A percentile compares a stretch with the other conserved stretches of the same genome.
Conservation (phyloP, 2,329 filamentous ascomycete genomes). For the Penicillium frequentans region DNA sequence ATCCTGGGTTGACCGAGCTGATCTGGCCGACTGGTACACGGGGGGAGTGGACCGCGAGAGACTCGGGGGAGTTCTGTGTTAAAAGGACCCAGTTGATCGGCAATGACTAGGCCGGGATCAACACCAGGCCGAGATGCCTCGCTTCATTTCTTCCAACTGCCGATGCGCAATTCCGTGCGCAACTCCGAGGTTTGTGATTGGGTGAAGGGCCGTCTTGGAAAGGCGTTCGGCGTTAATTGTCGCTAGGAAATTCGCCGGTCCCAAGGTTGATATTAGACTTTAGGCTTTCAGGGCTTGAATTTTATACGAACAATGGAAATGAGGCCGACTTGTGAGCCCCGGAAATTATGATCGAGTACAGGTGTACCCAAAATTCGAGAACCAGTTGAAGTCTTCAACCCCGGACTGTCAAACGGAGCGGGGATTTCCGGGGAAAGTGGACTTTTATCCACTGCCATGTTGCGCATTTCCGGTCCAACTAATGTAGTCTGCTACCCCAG, state of each 20-base stretch:
- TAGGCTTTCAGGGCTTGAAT: background rate
- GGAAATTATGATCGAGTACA: background rate
- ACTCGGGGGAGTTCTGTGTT: background rate
- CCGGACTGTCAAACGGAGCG: background rate
- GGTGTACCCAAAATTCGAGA: background rate
- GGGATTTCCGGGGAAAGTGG: background rate
- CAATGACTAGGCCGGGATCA: background rate
- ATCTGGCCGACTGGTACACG: background rate
- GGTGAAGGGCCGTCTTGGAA: background rate
- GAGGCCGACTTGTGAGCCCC: background rate
- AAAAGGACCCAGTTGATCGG: background rate
- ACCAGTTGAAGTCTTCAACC: background rate
- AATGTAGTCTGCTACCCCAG: no score
- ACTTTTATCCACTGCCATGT: background rate
- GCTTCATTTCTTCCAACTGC: conserved; percentile 8
- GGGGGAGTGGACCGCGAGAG: background rate
- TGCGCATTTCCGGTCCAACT: no score
- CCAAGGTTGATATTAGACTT: background rate
- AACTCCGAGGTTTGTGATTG: background rate
- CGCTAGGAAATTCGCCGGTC: background rate
- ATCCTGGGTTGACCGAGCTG: background rate
- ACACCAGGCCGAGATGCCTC: conserved; percentile 1
- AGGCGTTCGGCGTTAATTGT: background rate
- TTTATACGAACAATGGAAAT: background rate
- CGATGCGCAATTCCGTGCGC: background rate